Evolutionary conservation across 1,139 yeast species (phyloP).

Genomic region (Sugiyamaella xylanicola): DNA sequence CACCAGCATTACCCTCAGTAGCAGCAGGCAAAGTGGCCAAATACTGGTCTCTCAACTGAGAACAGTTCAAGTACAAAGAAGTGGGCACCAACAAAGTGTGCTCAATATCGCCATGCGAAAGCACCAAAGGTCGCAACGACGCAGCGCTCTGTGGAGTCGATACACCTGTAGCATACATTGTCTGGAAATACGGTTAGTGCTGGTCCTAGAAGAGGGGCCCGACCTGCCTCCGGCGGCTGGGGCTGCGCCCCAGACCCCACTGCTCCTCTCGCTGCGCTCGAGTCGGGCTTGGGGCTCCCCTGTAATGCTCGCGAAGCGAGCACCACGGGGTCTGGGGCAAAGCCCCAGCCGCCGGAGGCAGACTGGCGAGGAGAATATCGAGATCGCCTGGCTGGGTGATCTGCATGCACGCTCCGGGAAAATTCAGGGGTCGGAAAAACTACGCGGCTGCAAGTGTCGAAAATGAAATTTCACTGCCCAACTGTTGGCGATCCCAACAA

Average conservation of each 20-base stretch:
- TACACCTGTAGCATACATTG: slow-evolving; percentile 43
- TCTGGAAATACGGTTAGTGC: not conserved
- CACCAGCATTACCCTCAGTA: slow-evolving; percentile 83
- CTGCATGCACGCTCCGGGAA: not conserved
- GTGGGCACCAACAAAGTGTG: slow-evolving; percentile 87
- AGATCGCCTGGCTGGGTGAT: too few species aligned
- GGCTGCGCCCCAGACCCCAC: not conserved
- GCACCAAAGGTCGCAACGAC: slow-evolving; percentile 72
- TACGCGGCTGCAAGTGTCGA: not conserved
- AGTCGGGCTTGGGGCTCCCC: not conserved
- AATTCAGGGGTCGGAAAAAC: not conserved
- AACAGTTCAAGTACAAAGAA: slow-evolving; percentile 72
- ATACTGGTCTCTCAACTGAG: slow-evolving; percentile 88
- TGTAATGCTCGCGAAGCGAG: not conserved
- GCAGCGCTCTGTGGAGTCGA: slow-evolving; percentile 50
- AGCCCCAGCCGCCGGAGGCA: not conserved
- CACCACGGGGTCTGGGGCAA: not conserved
- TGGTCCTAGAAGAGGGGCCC: not conserved
- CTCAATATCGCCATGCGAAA: slow-evolving; percentile 84
- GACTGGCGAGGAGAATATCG: not conserved
- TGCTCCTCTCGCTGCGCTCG: not conserved
- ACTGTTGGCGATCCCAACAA: not conserved
- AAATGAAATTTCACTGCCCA: not conserved
- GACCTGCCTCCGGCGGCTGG: not conserved
- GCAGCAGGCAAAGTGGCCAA: slow-evolving; percentile 69